phyloP scores from a whole-genome alignment of 2,329 filamentous ascomycete species.

The Fusarium sp. region DNA sequence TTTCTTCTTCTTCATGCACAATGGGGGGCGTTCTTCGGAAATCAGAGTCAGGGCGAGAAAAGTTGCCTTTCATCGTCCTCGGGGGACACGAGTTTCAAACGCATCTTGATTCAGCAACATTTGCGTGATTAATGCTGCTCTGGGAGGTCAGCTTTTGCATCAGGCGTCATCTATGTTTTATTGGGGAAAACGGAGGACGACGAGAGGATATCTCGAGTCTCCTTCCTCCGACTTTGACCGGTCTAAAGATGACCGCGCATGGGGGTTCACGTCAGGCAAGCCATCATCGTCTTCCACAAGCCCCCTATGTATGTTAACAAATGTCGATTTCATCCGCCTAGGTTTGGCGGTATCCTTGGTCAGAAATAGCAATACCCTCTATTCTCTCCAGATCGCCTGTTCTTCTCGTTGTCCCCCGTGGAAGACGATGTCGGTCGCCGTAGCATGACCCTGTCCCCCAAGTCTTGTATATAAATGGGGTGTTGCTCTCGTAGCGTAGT shows the following conservation, averaged over 20 bases:
- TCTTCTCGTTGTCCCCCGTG: constrained; percentile 50
- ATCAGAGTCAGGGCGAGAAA: constrained; percentile 31
- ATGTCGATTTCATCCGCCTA: constrained; percentile 45
- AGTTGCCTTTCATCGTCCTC: constrained; percentile 37
- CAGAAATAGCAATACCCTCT: constrained; percentile 53
- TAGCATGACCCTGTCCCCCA: constrained; percentile 55
- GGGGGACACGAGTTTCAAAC: constrained; percentile 43
- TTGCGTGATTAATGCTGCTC: constrained; percentile 42
- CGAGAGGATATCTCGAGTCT: constrained; percentile 33
- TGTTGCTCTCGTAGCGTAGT: constrained; percentile 44
- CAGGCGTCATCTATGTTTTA: constrained; percentile 44
- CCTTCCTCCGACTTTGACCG: constrained; percentile 29
- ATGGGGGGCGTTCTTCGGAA: constrained; percentile 43
- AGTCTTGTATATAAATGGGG: constrained; percentile 54
- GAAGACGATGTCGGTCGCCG: constrained; percentile 71
- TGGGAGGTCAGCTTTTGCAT: constrained; percentile 42
- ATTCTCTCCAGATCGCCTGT: constrained; percentile 48
- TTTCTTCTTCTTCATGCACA: constrained; percentile 32
- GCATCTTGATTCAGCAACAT: constrained; percentile 46
- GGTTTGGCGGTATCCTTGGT: constrained; percentile 48
- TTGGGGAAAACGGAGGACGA: constrained; percentile 37
- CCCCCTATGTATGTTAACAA: constrained; percentile 72
- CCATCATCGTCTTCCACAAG: constrained; percentile 74
- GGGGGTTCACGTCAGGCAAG: constrained; percentile 62
- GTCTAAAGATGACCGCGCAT: constrained; percentile 33